Evolutionary conservation across 2,329 filamentous ascomycete genomes (phyloP).

Genomic region (Meredithiella fracta): DNA sequence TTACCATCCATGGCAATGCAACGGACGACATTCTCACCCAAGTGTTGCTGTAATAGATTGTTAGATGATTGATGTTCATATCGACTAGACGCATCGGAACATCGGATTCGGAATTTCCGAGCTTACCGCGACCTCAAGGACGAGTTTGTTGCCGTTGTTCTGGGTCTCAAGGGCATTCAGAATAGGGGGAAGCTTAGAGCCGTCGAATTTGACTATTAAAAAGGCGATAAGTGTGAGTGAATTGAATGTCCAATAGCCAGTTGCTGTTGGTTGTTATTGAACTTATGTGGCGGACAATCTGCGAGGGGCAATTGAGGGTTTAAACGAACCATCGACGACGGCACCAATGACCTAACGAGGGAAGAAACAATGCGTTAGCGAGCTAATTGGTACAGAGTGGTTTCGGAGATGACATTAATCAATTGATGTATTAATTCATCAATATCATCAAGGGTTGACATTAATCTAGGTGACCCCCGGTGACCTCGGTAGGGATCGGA

Average conservation of each 20-base stretch:
- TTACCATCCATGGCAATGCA: conserved; percentile 99
- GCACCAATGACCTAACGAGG: conserved; percentile 86
- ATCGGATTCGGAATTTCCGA: conserved; percentile 13
- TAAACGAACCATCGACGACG: conserved; percentile 81
- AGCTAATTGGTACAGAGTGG: not conserved
- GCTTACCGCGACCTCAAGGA: conserved; percentile 87
- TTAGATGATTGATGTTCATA: not conserved
- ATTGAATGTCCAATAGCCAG: conserved; percentile 10
- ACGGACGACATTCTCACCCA: conserved; percentile 97
- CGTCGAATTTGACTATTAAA: conserved; percentile 96
- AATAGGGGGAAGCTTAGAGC: conserved; percentile 84
- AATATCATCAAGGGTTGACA: conserved; percentile 4
- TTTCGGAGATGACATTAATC: not conserved
- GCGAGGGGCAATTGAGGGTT: not conserved
- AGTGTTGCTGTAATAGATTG: conserved; percentile 63
- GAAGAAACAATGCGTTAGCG: conserved; percentile 20
- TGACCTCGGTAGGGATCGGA: conserved; percentile 4
- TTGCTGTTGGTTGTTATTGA: conserved; percentile 6
- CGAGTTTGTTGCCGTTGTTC: conserved; percentile 86
- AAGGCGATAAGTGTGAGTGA: conserved; percentile 14
- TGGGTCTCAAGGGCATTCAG: conserved; percentile 87
- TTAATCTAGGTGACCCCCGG: not conserved
- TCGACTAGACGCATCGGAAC: conserved; percentile 14
- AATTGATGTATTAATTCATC: not conserved
- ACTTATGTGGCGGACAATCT: conserved; percentile 15